These are phyloP conservation scores for Xanthoconium purpureum DNA, from an alignment of 768 basidiomycete genomes.

Conservation along the genomic window DNA sequence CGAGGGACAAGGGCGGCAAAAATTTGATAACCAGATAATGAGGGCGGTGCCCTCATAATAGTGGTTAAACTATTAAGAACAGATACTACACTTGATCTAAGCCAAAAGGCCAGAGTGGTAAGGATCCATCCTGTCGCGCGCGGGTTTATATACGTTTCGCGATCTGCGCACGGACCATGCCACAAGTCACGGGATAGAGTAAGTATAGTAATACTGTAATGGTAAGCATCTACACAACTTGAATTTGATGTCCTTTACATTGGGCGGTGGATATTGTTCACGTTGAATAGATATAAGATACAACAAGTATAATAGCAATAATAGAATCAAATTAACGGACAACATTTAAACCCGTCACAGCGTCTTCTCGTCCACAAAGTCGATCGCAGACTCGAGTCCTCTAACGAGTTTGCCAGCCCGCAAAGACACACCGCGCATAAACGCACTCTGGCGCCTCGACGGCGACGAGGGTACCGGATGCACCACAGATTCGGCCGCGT, in stretches of 20 bases:
- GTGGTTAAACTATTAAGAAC: slow-evolving; percentile 63
- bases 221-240: too few relatives aligned
- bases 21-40: slow-evolving; percentile 53
- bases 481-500: slow-evolving; percentile 3
- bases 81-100: slow-evolving; percentile 80
- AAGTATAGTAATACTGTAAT: not conserved
- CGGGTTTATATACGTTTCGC: slow-evolving; percentile 1
- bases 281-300: not conserved
- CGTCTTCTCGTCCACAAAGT: slow-evolving; percentile 37
- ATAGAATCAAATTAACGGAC: not conserved
- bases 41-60: slow-evolving; percentile 55
- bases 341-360: not conserved
- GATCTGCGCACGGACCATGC: slow-evolving; percentile 8
- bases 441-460: slow-evolving; percentile 26
- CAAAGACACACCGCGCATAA: slow-evolving; percentile 34
- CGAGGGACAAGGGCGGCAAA: slow-evolving; percentile 24
- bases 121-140: slow-evolving; percentile 8
- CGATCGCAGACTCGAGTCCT: slow-evolving; percentile 39
- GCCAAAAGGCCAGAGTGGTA: slow-evolving; percentile 53
- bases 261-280: too few relatives aligned
- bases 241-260: too few relatives aligned
- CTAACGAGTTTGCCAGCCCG: slow-evolving; percentile 37
- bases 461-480: slow-evolving; percentile 11
- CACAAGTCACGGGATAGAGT: too few relatives aligned
- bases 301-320: not conserved